Base-by-base conservation (phyloP, 306 rosid species). In the Cucurbita pepo region DNA sequence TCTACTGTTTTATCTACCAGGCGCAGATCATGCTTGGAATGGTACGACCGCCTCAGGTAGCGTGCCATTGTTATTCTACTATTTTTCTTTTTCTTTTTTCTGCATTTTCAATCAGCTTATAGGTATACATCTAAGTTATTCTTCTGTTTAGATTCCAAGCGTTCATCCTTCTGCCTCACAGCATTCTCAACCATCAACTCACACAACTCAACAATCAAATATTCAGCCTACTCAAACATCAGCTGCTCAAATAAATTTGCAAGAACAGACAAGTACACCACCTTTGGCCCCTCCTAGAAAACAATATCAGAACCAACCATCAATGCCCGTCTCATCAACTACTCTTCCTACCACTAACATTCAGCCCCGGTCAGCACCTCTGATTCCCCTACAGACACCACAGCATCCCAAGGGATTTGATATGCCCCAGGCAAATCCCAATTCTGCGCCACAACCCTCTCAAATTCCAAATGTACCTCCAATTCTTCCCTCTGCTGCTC, bases 21-120 rank as follows among this genome's bases (percentile, higher is more conserved):
- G 99, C 96, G 19, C 99, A 95, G 73, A 91, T 95, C 75, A 95
- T 95, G 97, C 97, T 95, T 71, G 99, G 97, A 76, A 95, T 95
- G 99, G 96, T 91, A 79, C 92, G 89, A 79, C 83, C 97, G 21
- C 92, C 96, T 80, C 92, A 89, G 78, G 79, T 12, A 90, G 96
- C 85, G 81, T 79, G 80, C 18, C 75, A 67, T 78, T 64, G 56
- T 58, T 75, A 19, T 65, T 64, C n/a, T 15, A 12, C 30, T 69
- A 56, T 57, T 1, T 5, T 48, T 48, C 13, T 48, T 30, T 19
- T 75, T 43, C 14, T 38, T 38, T 8, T 43, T 15, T 71, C 77
- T 77, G 56, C 75, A 62, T 47, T 56, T 77, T 74, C 69, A 48
- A 12, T 70, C 7, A 34, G 71, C 44, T 12, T 50, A 56, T 52